These are phyloP conservation scores for Phoma sp. DNA, from an alignment of 2,329 filamentous ascomycete species.

Conservation along the genomic window DNA sequence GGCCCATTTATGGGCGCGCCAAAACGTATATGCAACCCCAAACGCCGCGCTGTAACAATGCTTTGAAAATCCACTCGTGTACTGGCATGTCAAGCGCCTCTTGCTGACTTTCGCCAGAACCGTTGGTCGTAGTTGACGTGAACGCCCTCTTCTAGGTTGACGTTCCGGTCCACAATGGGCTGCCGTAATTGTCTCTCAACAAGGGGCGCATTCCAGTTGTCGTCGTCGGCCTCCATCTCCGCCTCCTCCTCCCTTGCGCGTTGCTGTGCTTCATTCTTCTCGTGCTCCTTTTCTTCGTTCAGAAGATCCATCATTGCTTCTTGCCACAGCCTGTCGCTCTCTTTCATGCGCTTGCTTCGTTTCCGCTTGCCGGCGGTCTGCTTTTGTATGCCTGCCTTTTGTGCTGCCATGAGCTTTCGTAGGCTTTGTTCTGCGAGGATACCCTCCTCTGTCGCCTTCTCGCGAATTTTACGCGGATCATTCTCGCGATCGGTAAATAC, in stretches of 20 bases:
- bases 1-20: conserved; percentile 20
- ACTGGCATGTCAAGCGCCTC: conserved; percentile 23
- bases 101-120: conserved; percentile 61
- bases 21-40: conserved; percentile 35
- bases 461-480: conserved; percentile 66
- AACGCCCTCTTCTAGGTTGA: conserved; percentile 49
- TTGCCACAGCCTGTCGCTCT: conserved; percentile 62
- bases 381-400: conserved; percentile 55
- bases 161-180: conserved; percentile 39
- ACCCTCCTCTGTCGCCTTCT: conserved; percentile 70
- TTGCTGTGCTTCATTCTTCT: conserved; percentile 33
- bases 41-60: conserved; percentile 52
- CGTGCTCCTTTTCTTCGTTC: conserved; percentile 48
- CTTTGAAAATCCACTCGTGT: conserved; percentile 20
- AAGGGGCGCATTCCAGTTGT: conserved; percentile 29
- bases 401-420: conserved; percentile 62
- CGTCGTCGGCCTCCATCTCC: conserved; percentile 31
- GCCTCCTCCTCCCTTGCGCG: conserved; percentile 22
- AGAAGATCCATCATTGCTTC: conserved; percentile 62
- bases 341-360: conserved; percentile 48
- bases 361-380: conserved; percentile 48
- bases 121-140: conserved; percentile 67
- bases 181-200: conserved; percentile 33
- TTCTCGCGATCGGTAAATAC: conserved; percentile 66
- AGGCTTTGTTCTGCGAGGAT: conserved; percentile 70